Evolutionary conservation across 1,284 basidiomycete species (phyloP).

Genomic region (Puccinia hordei): DNA sequence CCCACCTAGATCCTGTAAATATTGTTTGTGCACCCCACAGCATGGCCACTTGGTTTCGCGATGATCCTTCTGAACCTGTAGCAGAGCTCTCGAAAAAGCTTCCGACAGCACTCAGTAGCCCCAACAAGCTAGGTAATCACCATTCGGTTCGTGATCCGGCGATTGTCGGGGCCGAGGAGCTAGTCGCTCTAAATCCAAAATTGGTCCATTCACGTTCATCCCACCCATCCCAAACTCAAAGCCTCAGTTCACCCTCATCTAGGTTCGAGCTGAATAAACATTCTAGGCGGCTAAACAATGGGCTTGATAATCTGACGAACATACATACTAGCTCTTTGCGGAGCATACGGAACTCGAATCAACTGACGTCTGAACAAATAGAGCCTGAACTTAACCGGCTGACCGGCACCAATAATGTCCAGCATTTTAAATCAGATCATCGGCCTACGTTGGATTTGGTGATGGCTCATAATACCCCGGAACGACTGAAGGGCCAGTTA

Average conservation of each 20-base stretch:
- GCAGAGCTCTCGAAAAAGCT: constrained; percentile 9
- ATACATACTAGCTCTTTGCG: constrained; percentile 25
- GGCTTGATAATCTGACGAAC: not conserved
- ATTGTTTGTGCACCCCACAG: constrained; percentile 22
- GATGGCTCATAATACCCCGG: constrained; percentile 41
- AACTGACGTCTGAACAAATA: not conserved
- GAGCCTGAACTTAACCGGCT: not conserved
- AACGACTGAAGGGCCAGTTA: constrained; percentile 4
- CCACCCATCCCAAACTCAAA: constrained; percentile 1
- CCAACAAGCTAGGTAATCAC: not conserved
- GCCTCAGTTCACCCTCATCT: constrained; percentile 21
- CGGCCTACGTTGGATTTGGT: constrained; percentile 47
- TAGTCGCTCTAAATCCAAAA: constrained; percentile 15
- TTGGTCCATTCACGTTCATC: not conserved
- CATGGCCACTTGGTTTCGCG: constrained; percentile 7
- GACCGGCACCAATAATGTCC: not conserved
- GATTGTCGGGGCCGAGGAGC: constrained; percentile 21
- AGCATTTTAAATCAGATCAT: constrained; percentile 28
- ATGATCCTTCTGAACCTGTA: constrained; percentile 17
- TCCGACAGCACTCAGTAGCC: not conserved
- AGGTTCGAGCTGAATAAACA: constrained; percentile 22
- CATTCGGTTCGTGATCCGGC: constrained; percentile 17
- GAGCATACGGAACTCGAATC: constrained; percentile 6
- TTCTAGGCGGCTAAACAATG: not conserved
- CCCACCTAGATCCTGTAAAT: constrained; percentile 42